Evolutionary conservation across 257 asterid genomes (phyloP).

Genomic region (Nicotiana paniculata): DNA sequence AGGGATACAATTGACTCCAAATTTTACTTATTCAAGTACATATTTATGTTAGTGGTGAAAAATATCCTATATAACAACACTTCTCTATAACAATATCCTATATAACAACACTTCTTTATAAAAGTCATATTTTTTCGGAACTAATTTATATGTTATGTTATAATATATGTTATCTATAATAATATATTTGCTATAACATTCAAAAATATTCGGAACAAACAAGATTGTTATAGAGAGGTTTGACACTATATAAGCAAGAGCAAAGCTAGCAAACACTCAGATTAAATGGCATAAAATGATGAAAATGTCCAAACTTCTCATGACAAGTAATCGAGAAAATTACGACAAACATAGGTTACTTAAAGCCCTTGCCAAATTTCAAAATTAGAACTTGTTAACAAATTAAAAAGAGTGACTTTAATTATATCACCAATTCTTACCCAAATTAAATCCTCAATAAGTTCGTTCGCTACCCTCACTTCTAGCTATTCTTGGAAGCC

Average conservation of each 20-base stretch:
- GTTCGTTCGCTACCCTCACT: background rate
- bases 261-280: background rate
- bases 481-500: conserved; percentile 15
- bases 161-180: no score
- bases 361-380: background rate
- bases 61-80: no score
- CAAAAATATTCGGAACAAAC: no score
- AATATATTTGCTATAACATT: no score
- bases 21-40: background rate
- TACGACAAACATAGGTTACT: background rate
- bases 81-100: no score
- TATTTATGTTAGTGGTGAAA: background rate
- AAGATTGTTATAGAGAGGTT: no score
- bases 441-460: background rate
- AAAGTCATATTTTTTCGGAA: no score
- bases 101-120: no score
- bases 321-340: background rate
- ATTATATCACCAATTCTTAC: background rate
- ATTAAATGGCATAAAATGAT: background rate
- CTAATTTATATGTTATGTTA: no score
- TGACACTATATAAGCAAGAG: background rate
- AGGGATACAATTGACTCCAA: no score
- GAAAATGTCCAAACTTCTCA: background rate
- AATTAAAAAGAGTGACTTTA: background rate
- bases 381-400: background rate